Percentiles rank a stretch among this genome's conserved stretches.
Conservation (phyloP, 73 alveolate species). For the Tetrahymena elliotti region DNA sequence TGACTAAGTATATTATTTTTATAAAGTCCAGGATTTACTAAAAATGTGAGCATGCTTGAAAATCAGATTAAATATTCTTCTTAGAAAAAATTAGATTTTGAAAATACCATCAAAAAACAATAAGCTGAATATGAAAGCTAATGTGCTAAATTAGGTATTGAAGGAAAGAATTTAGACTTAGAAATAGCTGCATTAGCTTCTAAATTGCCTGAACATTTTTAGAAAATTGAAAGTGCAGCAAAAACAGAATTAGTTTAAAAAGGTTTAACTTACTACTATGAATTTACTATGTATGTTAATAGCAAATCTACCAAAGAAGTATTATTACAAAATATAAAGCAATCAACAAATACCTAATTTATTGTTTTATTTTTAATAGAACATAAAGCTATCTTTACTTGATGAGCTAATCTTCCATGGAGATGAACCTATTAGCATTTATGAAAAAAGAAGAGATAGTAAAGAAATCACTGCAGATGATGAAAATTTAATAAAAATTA, state of each 20-base stretch:
- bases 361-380: neutral
- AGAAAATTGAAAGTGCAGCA: neutral
- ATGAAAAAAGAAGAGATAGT: neutral
- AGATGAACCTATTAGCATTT: neutral
- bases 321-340: neutral
- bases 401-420: neutral
- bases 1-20: neutral
- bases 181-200: neutral
- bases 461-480: neutral
- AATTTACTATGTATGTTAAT: neutral
- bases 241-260: neutral
- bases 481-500: neutral
- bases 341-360: neutral
- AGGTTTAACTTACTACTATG: neutral
- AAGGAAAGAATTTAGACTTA: neutral
- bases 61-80: neutral
- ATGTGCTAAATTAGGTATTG: neutral
- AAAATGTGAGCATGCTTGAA: neutral
- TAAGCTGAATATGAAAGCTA: neutral
- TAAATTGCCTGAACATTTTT: neutral
- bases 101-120: neutral
- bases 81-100: neutral
- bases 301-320: neutral
- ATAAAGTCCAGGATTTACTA: neutral
- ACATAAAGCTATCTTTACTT: neutral